These are phyloP conservation scores for Aspergillus eucalypticola DNA, from an alignment of 2,329 filamentous ascomycete species.

Conservation along the genomic window DNA sequence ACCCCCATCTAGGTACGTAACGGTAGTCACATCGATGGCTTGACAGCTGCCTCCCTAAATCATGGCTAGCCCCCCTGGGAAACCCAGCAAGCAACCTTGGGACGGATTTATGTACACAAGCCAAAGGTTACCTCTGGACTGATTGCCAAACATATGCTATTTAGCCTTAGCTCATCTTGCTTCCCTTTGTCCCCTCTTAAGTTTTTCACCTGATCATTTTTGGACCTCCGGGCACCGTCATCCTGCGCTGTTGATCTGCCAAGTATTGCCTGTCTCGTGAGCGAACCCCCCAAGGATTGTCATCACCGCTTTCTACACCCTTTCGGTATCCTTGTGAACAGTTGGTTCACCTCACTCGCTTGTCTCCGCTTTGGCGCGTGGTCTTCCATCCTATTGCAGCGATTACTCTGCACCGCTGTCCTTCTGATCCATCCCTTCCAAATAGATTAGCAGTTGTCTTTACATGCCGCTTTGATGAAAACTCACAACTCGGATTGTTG, in stretches of 20 bases:
- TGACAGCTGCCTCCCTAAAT: neutral
- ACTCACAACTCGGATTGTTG: constrained; percentile 1
- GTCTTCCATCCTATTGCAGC: constrained; percentile 12
- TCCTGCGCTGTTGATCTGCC: constrained; percentile 21
- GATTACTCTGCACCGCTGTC: neutral
- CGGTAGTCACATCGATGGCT: neutral
- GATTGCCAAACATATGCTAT: neutral
- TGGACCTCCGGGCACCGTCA: constrained; percentile 20
- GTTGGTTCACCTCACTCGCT: constrained; percentile 6
- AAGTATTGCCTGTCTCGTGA: constrained; percentile 22
- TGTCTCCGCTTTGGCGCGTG: constrained; percentile 9
- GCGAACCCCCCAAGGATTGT: constrained; percentile 11
- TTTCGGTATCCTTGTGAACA: constrained; percentile 4
- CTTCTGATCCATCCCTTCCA: constrained; percentile 11
- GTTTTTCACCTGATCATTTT: constrained; percentile 17
- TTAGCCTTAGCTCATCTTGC: constrained; percentile 9
- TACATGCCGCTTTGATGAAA: constrained; percentile 12
- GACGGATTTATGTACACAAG: too few species aligned
- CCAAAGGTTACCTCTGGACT: too few species aligned
- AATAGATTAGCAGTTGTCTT: constrained; percentile 2
- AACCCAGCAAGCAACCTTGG: too few species aligned
- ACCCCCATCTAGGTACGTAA: neutral
- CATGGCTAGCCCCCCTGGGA: too few species aligned
- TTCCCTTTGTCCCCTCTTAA: constrained; percentile 3
- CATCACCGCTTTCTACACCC: constrained; percentile 18